Evolutionary conservation across 441 rosid genomes (phyloP).

Genomic region (Breynia disticha): DNA sequence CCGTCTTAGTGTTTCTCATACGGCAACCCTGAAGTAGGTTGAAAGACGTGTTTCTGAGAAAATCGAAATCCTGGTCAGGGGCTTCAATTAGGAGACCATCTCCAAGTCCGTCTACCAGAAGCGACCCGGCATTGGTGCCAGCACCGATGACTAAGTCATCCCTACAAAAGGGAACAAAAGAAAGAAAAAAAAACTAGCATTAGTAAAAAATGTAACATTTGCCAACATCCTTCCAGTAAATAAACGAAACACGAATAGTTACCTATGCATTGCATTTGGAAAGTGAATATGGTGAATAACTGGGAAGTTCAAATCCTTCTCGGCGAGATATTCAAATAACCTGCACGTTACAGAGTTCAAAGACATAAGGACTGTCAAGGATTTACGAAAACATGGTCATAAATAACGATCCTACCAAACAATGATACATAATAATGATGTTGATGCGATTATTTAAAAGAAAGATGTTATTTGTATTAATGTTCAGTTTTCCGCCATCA

Average conservation of each 20-base stretch:
- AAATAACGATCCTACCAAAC: not conserved
- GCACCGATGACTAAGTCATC: conserved; percentile 90
- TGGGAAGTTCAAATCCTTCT: conserved; percentile 56
- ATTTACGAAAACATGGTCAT: not conserved
- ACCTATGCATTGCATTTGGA: conserved; percentile 71
- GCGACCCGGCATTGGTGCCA: conserved; percentile 72
- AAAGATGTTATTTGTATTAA: too few species aligned
- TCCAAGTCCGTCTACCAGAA: conserved; percentile 91
- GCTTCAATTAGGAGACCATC: conserved; percentile 92
- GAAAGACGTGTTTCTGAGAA: conserved; percentile 82
- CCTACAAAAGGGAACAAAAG: conserved; percentile 33
- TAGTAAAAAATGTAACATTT: conserved; percentile 9
- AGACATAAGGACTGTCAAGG: conserved; percentile 9
- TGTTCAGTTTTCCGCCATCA: too few species aligned
- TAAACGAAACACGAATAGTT: conserved; percentile 7
- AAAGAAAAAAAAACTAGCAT: not conserved
- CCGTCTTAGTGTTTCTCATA: conserved; percentile 97
- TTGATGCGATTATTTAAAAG: too few species aligned
- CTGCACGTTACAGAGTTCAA: conserved; percentile 28
- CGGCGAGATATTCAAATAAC: conserved; percentile 73
- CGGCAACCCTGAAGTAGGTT: conserved; percentile 95
- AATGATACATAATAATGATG: not conserved
- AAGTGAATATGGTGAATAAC: conserved; percentile 88
- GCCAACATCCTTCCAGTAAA: conserved; percentile 4
- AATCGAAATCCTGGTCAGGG: conserved; percentile 75